These are phyloP conservation scores for Populus tomentosa DNA, from an alignment of 441 rosid species.

Conservation along the genomic window DNA sequence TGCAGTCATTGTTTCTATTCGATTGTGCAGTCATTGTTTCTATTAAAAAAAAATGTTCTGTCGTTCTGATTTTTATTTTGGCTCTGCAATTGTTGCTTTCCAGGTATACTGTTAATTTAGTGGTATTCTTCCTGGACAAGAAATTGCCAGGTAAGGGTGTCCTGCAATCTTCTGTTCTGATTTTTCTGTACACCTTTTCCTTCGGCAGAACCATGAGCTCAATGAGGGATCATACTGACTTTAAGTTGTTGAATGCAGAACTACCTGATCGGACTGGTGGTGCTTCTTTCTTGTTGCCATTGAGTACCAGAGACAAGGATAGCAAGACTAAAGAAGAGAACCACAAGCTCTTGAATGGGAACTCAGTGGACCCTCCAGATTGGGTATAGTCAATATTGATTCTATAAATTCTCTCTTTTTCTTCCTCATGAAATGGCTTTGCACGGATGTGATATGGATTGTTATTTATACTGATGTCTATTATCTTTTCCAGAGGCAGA, in stretches of 20 bases:
- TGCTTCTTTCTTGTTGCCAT: conserved; percentile 51
- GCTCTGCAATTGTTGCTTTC: conserved; percentile 14
- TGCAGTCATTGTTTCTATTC: neutral
- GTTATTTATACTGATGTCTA: neutral
- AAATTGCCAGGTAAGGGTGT: conserved; percentile 76
- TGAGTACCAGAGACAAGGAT: conserved; percentile 63
- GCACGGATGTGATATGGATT: conserved; percentile 2
- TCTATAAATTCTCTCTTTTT: neutral
- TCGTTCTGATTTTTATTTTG: neutral
- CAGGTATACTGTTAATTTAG: conserved; percentile 95
- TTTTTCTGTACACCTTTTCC: neutral
- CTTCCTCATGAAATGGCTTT: neutral
- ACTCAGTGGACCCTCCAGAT: conserved; percentile 72
- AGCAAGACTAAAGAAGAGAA: conserved; percentile 76
- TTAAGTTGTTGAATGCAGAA: conserved; percentile 46
- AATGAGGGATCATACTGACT: conserved; percentile 14
- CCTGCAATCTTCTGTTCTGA: neutral
- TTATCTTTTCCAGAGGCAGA: conserved; percentile 50
- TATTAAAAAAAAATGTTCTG: neutral
- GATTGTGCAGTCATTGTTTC: neutral
- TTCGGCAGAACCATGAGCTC: neutral
- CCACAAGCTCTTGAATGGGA: conserved; percentile 94
- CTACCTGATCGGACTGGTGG: conserved; percentile 60
- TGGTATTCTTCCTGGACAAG: conserved; percentile 90
- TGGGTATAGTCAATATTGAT: conserved; percentile 46